Conservation (phyloP, 116 monocot species). For the Dioscorea cayenensis region DNA sequence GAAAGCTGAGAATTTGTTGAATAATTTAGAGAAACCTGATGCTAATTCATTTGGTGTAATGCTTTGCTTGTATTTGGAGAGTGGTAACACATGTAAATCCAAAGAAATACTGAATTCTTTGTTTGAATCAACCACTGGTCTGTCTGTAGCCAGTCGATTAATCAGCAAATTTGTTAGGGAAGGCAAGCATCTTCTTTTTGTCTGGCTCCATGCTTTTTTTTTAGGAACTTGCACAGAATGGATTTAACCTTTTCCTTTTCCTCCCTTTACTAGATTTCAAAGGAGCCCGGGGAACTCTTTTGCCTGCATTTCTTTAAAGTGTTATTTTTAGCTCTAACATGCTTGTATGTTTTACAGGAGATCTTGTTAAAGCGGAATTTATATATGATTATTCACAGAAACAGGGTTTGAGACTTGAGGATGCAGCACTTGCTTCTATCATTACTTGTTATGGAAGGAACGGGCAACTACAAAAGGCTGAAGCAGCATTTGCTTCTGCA, state of each 20-base stretch:
- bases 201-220: background rate
- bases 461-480: conserved; percentile 38
- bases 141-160: conserved; percentile 45
- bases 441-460: conserved; percentile 52
- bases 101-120: conserved; percentile 50
- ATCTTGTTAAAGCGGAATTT: conserved; percentile 32
- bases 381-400: conserved; percentile 37
- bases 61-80: conserved; percentile 54
- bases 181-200: conserved; percentile 38
- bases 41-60: conserved; percentile 43
- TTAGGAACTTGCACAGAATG: background rate
- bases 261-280: background rate
- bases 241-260: background rate
- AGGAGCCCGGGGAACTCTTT: background rate
- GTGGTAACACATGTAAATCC: conserved; percentile 31
- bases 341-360: conserved; percentile 41
- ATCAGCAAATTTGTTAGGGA: conserved; percentile 73
- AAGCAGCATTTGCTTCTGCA: conserved; percentile 39
- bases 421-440: conserved; percentile 52
- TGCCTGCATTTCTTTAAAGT: background rate
- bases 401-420: conserved; percentile 48
- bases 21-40: conserved; percentile 49
- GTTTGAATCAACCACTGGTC: conserved; percentile 39
- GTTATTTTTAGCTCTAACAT: background rate
- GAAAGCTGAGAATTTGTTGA: conserved; percentile 56